Conservation (phyloP, 106 monocot species). For the Iris macrosiphon region DNA sequence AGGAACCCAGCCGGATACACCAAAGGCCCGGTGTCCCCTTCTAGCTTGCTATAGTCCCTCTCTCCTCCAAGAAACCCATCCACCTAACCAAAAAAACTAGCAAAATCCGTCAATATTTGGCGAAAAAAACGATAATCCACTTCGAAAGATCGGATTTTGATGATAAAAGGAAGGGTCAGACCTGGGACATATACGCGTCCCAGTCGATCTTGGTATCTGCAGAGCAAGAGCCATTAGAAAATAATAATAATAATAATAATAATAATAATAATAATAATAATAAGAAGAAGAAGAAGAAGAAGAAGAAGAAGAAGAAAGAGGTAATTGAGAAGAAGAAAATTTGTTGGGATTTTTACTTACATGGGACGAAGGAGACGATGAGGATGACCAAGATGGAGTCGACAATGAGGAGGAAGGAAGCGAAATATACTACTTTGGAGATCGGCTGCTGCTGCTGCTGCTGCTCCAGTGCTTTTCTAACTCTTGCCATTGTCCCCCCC, state of each 20-base stretch:
- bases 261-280: not conserved
- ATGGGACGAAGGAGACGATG: slow-evolving; percentile 83
- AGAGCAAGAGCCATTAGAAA: not conserved
- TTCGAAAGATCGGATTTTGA: not conserved
- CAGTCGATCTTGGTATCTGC: slow-evolving; percentile 99
- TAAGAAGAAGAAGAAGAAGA: not conserved
- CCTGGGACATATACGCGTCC: slow-evolving; percentile 99
- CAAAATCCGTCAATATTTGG: not conserved
- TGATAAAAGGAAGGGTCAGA: not conserved
- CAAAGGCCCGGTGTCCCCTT: slow-evolving; percentile 93
- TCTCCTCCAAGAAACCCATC: slow-evolving; percentile 91
- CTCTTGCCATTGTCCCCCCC: slow-evolving; percentile 8
- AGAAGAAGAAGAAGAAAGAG: not conserved
- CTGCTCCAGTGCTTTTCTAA: not conserved
- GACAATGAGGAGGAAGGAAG: slow-evolving; percentile 31
- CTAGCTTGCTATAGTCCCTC: slow-evolving; percentile 84
- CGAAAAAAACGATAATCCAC: not conserved
- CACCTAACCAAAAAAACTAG: slow-evolving; percentile 34
- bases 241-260: not conserved
- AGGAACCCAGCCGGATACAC: slow-evolving; percentile 98
- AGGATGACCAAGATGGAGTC: slow-evolving; percentile 68
- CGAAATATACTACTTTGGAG: slow-evolving; percentile 14
- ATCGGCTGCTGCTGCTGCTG: not conserved
- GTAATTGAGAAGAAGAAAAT: no score
- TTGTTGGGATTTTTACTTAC: slow-evolving; percentile 27